Conservation (phyloP, 192 early-diverging fungal genomes). For the Lunasporangiospora selenospora region DNA sequence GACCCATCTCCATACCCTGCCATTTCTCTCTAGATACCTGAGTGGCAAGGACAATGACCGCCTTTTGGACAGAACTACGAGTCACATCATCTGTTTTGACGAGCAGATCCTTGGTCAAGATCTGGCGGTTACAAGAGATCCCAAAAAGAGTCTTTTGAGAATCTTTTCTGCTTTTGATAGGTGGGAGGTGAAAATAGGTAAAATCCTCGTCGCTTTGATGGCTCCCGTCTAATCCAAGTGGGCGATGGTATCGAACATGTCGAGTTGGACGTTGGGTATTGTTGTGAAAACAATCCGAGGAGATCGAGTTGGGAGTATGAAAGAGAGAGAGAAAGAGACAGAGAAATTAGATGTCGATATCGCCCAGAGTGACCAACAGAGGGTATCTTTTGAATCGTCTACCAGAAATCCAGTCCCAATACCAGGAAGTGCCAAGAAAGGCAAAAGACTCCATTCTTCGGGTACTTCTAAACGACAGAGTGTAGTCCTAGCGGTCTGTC, state of each 20-base stretch:
- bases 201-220: constrained; percentile 85
- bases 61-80: constrained; percentile 81
- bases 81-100: constrained; percentile 80
- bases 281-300: too few relatives aligned
- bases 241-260: too few relatives aligned
- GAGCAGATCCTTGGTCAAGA: constrained; percentile 72
- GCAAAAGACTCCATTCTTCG: constrained; percentile 83
- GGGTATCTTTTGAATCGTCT: too few relatives aligned
- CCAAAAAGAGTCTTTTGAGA: constrained; percentile 76
- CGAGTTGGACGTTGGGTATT: too few relatives aligned
- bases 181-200: constrained; percentile 84
- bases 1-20: background rate
- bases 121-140: constrained; percentile 84
- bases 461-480: constrained; percentile 63
- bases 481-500: constrained; percentile 22
- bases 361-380: background rate
- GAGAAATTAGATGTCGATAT: too few relatives aligned
- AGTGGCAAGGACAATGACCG: constrained; percentile 75
- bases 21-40: constrained; percentile 44
- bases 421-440: constrained; percentile 82
- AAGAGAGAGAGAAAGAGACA: too few relatives aligned
- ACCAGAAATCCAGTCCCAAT: constrained; percentile 2
- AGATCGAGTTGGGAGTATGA: too few relatives aligned
- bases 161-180: constrained; percentile 65
- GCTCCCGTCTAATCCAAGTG: constrained; percentile 77